These are phyloP conservation scores for Quercus phellos DNA, from an alignment of 331 rosid species.

Conservation along the genomic window DNA sequence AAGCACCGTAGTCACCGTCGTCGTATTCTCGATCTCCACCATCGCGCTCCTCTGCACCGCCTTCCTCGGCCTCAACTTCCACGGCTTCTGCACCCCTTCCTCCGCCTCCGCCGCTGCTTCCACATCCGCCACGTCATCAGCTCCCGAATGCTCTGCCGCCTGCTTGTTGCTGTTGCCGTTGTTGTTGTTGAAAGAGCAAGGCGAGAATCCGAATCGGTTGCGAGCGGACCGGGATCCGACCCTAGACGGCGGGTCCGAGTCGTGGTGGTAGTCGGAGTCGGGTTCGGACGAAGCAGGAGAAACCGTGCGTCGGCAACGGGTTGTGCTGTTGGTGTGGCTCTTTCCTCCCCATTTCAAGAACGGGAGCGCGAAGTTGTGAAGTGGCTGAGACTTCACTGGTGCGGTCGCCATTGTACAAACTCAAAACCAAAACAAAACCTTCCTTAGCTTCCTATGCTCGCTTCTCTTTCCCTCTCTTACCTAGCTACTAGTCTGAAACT, in stretches of 20 bases:
- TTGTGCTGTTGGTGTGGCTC: constrained; percentile 41
- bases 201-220: constrained; percentile 42
- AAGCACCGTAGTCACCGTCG: constrained; percentile 22
- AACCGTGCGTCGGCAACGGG: constrained; percentile 51
- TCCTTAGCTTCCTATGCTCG: neutral
- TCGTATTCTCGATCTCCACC: constrained; percentile 38
- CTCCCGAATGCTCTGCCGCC: constrained; percentile 24
- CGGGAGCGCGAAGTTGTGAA: constrained; percentile 81
- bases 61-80: constrained; percentile 61
- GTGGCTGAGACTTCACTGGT: constrained; percentile 79
- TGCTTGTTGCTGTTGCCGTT: constrained; percentile 19
- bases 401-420: constrained; percentile 61
- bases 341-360: constrained; percentile 81
- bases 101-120: constrained; percentile 32
- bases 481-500: too few species aligned
- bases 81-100: constrained; percentile 9
- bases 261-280: constrained; percentile 26
- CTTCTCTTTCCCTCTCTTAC: neutral
- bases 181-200: constrained; percentile 27
- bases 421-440: neutral
- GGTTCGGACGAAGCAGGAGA: constrained; percentile 38
- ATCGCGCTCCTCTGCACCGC: constrained; percentile 29
- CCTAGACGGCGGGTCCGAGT: constrained; percentile 35
- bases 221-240: constrained; percentile 63
- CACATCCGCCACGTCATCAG: constrained; percentile 32